Evolutionary conservation across 257 asterid genomes (phyloP).

Genomic region (Solanum virginianum): DNA sequence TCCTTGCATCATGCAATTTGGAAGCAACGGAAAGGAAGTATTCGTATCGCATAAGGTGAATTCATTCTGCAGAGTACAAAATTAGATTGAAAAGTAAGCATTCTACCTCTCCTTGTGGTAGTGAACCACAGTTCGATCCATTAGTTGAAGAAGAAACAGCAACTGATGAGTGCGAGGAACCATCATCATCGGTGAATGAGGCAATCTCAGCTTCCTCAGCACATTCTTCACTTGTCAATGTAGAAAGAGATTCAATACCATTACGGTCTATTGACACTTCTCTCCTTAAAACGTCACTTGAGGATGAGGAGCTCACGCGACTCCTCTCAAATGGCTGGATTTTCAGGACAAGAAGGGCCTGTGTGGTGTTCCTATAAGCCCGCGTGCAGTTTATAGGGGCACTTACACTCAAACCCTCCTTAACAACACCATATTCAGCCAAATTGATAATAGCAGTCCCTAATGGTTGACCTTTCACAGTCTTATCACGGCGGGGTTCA

Average conservation of each 20-base stretch:
- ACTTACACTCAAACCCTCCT: slow-evolving; percentile 31
- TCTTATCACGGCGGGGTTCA: slow-evolving; percentile 58
- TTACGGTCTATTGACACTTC: slow-evolving; percentile 42
- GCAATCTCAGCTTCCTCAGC: slow-evolving; percentile 66
- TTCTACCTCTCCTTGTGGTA: slow-evolving; percentile 48
- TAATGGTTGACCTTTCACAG: slow-evolving; percentile 56
- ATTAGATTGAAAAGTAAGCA: neutral
- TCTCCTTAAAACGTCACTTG: slow-evolving; percentile 32
- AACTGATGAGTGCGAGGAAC: slow-evolving; percentile 58
- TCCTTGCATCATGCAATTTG: neutral
- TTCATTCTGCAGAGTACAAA: neutral
- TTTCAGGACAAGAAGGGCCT: slow-evolving; percentile 49
- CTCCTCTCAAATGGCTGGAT: slow-evolving; percentile 41
- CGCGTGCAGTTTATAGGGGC: slow-evolving; percentile 57
- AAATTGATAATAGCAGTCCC: slow-evolving; percentile 71
- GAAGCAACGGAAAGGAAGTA: neutral
- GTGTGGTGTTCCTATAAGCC: slow-evolving; percentile 57
- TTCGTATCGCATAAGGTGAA: neutral
- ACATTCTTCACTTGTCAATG: slow-evolving; percentile 55
- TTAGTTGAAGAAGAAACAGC: slow-evolving; percentile 41
- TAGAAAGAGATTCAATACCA: slow-evolving; percentile 46
- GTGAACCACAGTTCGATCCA: slow-evolving; percentile 48
- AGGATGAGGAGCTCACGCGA: slow-evolving; percentile 27
- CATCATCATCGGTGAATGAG: slow-evolving; percentile 64
- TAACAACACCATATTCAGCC: slow-evolving; percentile 51